phyloP scores from a whole-genome alignment of 2,329 filamentous ascomycete genomes.

The Aspergillus calidoustus region DNA sequence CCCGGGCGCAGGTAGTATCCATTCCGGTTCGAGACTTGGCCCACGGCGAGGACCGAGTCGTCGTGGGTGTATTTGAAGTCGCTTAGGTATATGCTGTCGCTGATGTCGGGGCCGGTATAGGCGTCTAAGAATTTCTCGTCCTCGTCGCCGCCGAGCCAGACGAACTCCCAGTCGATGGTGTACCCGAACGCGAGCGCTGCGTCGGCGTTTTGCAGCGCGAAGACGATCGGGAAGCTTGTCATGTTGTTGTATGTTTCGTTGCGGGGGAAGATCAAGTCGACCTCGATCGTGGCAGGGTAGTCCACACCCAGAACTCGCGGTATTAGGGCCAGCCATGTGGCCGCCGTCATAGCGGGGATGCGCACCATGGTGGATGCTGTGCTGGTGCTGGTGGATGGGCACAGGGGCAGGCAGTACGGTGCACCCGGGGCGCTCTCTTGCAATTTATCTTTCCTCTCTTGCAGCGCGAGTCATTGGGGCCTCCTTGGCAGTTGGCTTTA shows the following conservation, averaged over 20 bases:
- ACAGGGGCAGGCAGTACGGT: not conserved
- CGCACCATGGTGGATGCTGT: not conserved
- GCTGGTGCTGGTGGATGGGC: no score
- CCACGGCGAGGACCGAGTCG: not conserved
- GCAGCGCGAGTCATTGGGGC: not conserved
- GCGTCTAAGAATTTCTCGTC: not conserved
- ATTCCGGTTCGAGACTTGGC: not conserved
- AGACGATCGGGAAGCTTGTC: constrained; percentile 10
- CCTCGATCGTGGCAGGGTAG: constrained; percentile 9
- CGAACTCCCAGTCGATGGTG: constrained; percentile 2
- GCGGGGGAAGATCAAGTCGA: constrained; percentile 8
- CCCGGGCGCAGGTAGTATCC: constrained; percentile 2
- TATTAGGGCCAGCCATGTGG: not conserved
- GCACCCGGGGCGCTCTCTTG: no score
- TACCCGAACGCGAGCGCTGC: not conserved
- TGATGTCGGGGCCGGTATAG: not conserved
- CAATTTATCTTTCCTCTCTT: not conserved
- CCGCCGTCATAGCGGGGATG: not conserved
- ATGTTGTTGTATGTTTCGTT: constrained; percentile 14
- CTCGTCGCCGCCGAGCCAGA: not conserved
- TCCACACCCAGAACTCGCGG: not conserved
- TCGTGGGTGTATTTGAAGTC: constrained; percentile 6
- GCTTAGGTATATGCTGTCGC: not conserved
- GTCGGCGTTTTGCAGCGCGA: constrained; percentile 7
- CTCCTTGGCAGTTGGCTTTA: not conserved